phyloP scores from a whole-genome alignment of 805 yeast genomes.

The Diddensiella santjacobensis region DNA sequence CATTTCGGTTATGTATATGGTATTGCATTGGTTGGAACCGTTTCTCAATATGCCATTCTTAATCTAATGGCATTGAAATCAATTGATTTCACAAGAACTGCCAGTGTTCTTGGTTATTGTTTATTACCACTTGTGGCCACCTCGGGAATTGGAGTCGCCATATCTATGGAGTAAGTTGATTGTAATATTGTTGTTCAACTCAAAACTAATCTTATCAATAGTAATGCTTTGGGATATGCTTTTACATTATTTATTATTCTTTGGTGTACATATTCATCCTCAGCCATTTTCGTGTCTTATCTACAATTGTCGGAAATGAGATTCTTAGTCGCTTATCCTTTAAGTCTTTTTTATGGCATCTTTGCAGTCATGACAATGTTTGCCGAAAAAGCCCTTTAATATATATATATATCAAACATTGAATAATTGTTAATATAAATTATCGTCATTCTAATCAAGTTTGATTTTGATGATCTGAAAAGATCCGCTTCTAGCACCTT shows the following conservation, averaged over 20 bases:
- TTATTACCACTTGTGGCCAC: constrained; percentile 80
- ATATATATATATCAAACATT: too few species aligned
- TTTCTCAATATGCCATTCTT: constrained; percentile 77
- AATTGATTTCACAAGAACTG: constrained; percentile 60
- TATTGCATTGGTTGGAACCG: constrained; percentile 86
- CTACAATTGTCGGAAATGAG: constrained; percentile 81
- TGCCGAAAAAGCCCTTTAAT: constrained; percentile 38
- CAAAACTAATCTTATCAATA: constrained; percentile 5
- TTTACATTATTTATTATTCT: constrained; percentile 62
- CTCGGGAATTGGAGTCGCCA: constrained; percentile 64
- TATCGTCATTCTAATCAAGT: too few species aligned
- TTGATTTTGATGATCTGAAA: too few species aligned
- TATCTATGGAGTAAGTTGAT: constrained; percentile 55
- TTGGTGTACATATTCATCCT: constrained; percentile 93
- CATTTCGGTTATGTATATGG: constrained; percentile 98
- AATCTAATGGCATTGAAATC: constrained; percentile 68
- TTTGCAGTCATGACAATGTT: constrained; percentile 96
- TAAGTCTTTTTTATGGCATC: constrained; percentile 84
- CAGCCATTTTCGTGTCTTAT: constrained; percentile 87
- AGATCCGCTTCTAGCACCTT: too few species aligned
- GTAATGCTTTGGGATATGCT: constrained; percentile 65
- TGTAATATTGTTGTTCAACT: too few species aligned
- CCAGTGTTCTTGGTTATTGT: constrained; percentile 92
- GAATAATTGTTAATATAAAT: too few species aligned
- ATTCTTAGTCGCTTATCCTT: constrained; percentile 87